Evolutionary conservation across 75 land plant genomes (phyloP), one percentile per base, ranked within the genome.

Genomic region (Pinus tabuliformis): DNA sequence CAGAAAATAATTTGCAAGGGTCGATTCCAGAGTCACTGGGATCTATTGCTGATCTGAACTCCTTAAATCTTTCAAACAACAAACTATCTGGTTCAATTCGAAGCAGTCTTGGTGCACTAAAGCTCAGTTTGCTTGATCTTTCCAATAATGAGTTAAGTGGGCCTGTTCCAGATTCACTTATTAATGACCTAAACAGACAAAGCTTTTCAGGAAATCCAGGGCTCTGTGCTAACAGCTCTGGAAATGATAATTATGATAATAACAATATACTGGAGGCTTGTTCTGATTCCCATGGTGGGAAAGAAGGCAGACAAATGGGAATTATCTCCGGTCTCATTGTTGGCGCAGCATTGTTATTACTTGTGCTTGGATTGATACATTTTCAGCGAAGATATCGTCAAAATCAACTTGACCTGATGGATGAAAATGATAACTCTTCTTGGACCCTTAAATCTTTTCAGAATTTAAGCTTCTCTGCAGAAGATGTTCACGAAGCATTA

Each of bases 371-470:
- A 9, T 54, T 21, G 57, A 72, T 72, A 24, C 72, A 15, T 73
- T 7, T 76, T 58, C 24, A 52, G 79, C 45, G 76, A 76, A 63
- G 26, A 18, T 36, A 8, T 42, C 70, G 20, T 66, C 42, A 72
- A 22, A 72, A 72, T 52, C 57, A 72, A 54, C 17, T 22, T 24
- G 56, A 72, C 24, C 13, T 5, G 14, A 13, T 49, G 73, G 57
- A 22, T n/a, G 52, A 72, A 52, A 16, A 57, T 7, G 18, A 14
- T 14, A 56, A 54, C 2, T 54, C 22, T n/a, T 81, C 87, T 0
- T 89, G 97, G 94, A 83, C 80, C n/a, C 21, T 94, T 39, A 91
- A 91, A 42, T 84, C 94, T 7, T 94, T 80, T 81, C 90, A 86
- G 66, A 77, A 89, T 21, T 54, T 94, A 70, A 82, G 59, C 11